Evolutionary conservation across 2,329 filamentous ascomycete species (phyloP).

Genomic region (Apiospora rasikravindrae): DNA sequence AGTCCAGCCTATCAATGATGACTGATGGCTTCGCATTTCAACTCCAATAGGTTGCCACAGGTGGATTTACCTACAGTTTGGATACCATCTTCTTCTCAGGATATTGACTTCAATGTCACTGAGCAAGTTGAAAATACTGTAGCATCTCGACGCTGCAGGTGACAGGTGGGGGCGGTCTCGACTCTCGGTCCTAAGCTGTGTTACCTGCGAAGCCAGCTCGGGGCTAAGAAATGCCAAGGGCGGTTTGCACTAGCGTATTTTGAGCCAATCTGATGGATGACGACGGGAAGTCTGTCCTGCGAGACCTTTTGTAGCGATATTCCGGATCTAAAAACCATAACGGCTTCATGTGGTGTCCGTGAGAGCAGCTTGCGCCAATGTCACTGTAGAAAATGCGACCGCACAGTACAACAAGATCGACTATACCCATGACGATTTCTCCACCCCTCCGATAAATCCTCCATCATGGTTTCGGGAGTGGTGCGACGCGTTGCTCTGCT

Average conservation of each 20-base stretch:
- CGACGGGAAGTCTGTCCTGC: slow-evolving; percentile 7
- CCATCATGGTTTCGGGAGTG: slow-evolving; percentile 55
- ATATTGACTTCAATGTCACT: not conserved
- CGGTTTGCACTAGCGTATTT: slow-evolving; percentile 12
- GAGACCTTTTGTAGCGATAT: slow-evolving; percentile 17
- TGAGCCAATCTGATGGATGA: slow-evolving; percentile 16
- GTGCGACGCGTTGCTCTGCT: slow-evolving; percentile 54
- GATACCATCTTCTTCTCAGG: too few relatives aligned
- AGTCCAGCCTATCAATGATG: not conserved
- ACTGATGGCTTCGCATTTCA: not conserved
- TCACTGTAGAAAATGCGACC: slow-evolving; percentile 27
- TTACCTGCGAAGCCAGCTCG: slow-evolving; percentile 10
- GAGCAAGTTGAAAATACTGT: not conserved
- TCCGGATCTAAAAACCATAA: not conserved
- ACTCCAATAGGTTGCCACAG: not conserved
- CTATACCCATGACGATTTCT: slow-evolving; percentile 29
- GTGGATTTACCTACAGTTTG: not conserved
- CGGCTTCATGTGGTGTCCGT: not conserved
- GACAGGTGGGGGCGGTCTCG: not conserved
- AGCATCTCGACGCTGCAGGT: not conserved
- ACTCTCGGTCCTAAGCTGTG: not conserved
- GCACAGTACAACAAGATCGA: slow-evolving; percentile 23
- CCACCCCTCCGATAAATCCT: slow-evolving; percentile 29
- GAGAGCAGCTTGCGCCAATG: slow-evolving; percentile 11
- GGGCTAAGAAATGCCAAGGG: slow-evolving; percentile 4